Base-by-base conservation (phyloP, 352 stramenopile species). In the Pythium plurisporium region DNA sequence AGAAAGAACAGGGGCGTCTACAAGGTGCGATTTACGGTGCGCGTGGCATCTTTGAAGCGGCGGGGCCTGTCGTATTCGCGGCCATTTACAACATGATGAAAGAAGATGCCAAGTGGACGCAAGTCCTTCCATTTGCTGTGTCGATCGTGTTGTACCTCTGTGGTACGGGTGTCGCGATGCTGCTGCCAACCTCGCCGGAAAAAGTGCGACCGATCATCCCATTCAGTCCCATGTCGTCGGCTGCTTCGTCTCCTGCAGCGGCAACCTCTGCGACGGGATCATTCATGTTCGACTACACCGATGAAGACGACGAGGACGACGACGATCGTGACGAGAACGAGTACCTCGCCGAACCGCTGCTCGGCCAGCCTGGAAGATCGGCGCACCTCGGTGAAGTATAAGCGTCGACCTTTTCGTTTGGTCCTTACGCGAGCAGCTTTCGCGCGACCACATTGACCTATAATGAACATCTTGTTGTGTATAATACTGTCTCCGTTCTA, bases 11-110 rank as follows among this genome's bases (percentile, higher is more conserved):
- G 82, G 82, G 82, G 7, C 78, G 76, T 5, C 63, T 92, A 0
- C 82, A 92, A 57, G 79, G 82, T 4, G 77, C 78, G 23, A 86
- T 92, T 49, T 89, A 89, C 48, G 75, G 71, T 23, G 78, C 69
- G 10, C 72, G 82, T 5, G 82, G 72, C 4, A 64, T 89, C 31
- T 87, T 88, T 41, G 75, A 86, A 65, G 79, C 82, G 3, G 56
- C 64, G 0, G 82, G 76, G 2, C 79, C 82, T 0, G 51, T 92
- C 2, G 56, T 76, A 0, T 92, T 81, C 47, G 72, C 76, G 6
- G 69, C 56, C 20, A 54, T 92, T 31, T 92, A 90, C 50, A 67
- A 64, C 26, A 41, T 47, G 17, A 89, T 89, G 69, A 76, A 67
- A n/a, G 51, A 67, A 3, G 37, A 81, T 23, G 72, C 60, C 5